These are phyloP conservation scores for Penicillium sp. DNA, from an alignment of 2,329 filamentous ascomycete genomes.

Conservation along the genomic window DNA sequence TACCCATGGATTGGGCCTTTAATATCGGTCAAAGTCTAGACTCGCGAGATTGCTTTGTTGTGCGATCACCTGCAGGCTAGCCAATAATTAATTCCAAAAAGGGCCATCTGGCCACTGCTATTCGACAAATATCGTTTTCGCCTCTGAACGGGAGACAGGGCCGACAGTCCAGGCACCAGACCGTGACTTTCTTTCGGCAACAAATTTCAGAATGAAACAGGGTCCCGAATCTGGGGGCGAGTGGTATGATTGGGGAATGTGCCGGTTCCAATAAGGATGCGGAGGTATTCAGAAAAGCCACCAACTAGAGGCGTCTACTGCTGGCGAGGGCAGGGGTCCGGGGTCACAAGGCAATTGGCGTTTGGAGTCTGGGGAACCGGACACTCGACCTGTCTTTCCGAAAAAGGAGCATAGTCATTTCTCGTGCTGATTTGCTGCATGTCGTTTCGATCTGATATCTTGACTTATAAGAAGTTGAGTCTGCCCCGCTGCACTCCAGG, in stretches of 20 bases:
- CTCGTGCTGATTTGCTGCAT: not conserved
- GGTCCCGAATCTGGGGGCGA: not conserved
- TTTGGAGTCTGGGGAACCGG: constrained; percentile 15
- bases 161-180: constrained; percentile 17
- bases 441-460: not conserved
- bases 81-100: constrained; percentile 3
- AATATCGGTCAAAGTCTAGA: not conserved
- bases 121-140: not conserved
- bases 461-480: constrained; percentile 22
- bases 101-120: constrained; percentile 1
- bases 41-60: not conserved
- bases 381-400: constrained; percentile 11
- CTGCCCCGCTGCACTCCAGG: constrained; percentile 7
- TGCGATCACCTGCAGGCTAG: not conserved
- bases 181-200: constrained; percentile 12
- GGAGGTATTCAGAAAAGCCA: constrained; percentile 22
- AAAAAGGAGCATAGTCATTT: constrained; percentile 4
- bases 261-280: constrained; percentile 25
- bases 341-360: constrained; percentile 18
- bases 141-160: constrained; percentile 14
- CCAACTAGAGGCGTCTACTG: constrained; percentile 11
- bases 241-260: constrained; percentile 22
- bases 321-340: constrained; percentile 12
- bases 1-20: not conserved
- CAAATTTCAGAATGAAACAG: constrained; percentile 1